Conservation (phyloP, 177 flowering plant genomes). For the Telopea speciosissima region DNA sequence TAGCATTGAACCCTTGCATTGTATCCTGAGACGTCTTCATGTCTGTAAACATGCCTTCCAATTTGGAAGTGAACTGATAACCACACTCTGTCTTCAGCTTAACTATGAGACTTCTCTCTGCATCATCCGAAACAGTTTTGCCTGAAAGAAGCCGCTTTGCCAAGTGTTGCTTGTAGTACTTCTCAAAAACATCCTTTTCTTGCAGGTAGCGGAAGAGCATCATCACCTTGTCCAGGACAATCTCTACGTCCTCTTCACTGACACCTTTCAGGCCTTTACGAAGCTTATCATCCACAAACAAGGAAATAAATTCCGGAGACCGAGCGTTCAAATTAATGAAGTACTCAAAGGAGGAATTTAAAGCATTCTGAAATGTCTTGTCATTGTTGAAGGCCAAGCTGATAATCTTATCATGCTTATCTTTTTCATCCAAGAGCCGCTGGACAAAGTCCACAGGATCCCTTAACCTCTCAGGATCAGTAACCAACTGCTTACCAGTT, state of each 20-base stretch:
- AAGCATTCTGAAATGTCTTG: slow-evolving; percentile 86
- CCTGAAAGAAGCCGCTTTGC: slow-evolving; percentile 20
- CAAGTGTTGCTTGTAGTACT: slow-evolving; percentile 22
- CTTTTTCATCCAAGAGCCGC: slow-evolving; percentile 64
- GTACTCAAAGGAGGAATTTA: slow-evolving; percentile 80
- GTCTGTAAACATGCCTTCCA: slow-evolving; percentile 32
- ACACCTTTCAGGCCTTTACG: slow-evolving; percentile 82
- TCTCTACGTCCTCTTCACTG: slow-evolving; percentile 79
- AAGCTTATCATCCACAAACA: slow-evolving; percentile 86
- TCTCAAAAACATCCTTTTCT: slow-evolving; percentile 24
- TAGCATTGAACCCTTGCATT: slow-evolving; percentile 20
- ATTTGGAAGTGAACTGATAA: slow-evolving; percentile 22
- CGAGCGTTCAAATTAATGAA: slow-evolving; percentile 75
- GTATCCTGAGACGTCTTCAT: slow-evolving; percentile 29
- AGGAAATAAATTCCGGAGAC: slow-evolving; percentile 82
- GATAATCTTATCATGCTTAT: slow-evolving; percentile 75
- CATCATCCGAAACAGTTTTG: slow-evolving; percentile 19
- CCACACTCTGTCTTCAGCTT: slow-evolving; percentile 24
- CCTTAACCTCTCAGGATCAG: slow-evolving; percentile 78
- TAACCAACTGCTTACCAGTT: slow-evolving; percentile 76
- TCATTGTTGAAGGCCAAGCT: slow-evolving; percentile 62
- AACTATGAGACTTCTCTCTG: slow-evolving; percentile 22
- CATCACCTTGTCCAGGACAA: slow-evolving; percentile 38
- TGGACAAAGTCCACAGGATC: slow-evolving; percentile 92
- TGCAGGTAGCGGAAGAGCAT: slow-evolving; percentile 21